phyloP scores from a whole-genome alignment of 176 grass and related monocot species.

The Bolboschoenus planiculmis region DNA sequence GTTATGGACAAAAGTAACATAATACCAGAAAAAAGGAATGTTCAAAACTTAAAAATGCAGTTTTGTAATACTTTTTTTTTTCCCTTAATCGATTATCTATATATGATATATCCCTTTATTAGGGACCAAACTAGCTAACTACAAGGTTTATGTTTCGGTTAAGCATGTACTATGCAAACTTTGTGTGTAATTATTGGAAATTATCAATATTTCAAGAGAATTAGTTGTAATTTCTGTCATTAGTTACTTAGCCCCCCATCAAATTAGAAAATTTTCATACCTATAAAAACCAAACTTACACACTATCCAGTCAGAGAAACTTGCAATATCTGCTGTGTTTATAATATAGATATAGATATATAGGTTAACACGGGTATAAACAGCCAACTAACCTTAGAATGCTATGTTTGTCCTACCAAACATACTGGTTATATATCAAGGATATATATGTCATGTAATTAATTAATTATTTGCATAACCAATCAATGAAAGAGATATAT shows the following conservation, averaged over 20 bases:
- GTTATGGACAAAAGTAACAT: too few species aligned
- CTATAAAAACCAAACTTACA: not conserved
- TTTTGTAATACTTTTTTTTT: too few species aligned
- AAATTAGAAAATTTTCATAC: not conserved
- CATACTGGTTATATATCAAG: not conserved
- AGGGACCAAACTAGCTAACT: not conserved
- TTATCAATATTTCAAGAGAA: not conserved
- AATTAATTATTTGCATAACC: not conserved
- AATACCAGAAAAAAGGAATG: too few species aligned
- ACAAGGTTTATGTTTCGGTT: too few species aligned
- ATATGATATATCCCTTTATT: not conserved
- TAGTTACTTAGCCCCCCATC: too few species aligned
- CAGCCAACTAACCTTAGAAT: constrained; percentile 4
- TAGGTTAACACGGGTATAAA: not conserved
- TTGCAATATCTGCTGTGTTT: not conserved
- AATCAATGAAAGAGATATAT: not conserved
- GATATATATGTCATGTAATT: not conserved
- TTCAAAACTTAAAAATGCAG: too few species aligned
- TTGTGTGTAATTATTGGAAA: not conserved
- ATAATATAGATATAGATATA: not conserved
- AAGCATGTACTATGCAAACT: too few species aligned
- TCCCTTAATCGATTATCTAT: too few species aligned
- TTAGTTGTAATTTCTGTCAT: not conserved
- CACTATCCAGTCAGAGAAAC: too few species aligned
- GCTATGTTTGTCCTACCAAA: not conserved